These are phyloP conservation scores for Chalara sp. DNA, from an alignment of 2,329 filamentous ascomycete species.

Conservation along the genomic window DNA sequence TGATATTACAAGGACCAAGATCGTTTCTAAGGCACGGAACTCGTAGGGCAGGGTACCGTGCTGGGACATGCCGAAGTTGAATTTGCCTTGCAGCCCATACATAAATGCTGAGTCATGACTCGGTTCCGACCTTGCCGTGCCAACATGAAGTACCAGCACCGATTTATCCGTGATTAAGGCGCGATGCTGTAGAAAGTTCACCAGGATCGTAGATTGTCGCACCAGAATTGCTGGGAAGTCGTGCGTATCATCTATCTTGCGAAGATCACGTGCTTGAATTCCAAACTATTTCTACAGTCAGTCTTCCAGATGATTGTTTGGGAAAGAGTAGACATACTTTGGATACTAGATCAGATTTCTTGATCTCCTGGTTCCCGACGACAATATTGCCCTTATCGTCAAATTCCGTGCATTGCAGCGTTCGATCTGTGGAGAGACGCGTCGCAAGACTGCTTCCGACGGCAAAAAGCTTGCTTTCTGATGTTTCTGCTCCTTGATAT, in stretches of 20 bases:
- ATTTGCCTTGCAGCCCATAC: background rate
- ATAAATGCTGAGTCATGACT: background rate
- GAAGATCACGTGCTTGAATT: background rate
- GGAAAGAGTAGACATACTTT: slow-evolving; percentile 50
- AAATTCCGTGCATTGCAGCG: slow-evolving; percentile 89
- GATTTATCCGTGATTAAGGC: background rate
- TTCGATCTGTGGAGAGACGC: slow-evolving; percentile 60
- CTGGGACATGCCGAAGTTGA: background rate
- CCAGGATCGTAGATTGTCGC: background rate
- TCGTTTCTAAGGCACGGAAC: background rate
- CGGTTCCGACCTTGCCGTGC: background rate
- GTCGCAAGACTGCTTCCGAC: background rate
- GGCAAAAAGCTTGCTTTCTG: background rate
- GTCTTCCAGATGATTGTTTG: slow-evolving; percentile 4
- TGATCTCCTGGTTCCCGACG: slow-evolving; percentile 89
- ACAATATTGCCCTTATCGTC: slow-evolving; percentile 90
- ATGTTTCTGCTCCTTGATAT: background rate
- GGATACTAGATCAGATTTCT: slow-evolving; percentile 93
- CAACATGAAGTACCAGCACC: background rate
- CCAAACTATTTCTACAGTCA: slow-evolving; percentile 14
- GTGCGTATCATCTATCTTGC: background rate
- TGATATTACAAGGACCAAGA: background rate
- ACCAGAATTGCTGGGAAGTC: background rate
- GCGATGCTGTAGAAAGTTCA: background rate
- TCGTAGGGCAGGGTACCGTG: background rate